These are phyloP conservation scores for Russula foetens DNA, from an alignment of 768 basidiomycete species.

Conservation along the genomic window DNA sequence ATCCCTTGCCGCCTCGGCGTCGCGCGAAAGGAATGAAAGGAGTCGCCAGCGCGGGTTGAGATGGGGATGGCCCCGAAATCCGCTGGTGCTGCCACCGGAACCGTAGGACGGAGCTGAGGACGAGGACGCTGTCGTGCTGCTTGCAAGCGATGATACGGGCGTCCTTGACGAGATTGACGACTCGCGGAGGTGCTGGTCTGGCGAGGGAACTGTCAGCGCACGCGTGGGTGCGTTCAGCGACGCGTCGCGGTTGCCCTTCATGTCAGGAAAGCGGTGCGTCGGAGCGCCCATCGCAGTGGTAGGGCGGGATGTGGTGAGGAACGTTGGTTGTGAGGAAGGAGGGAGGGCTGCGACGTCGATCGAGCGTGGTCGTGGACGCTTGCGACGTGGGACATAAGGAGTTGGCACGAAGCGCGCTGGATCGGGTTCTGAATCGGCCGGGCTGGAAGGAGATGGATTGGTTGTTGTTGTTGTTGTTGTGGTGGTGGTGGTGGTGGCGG, in stretches of 20 bases:
- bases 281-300: not conserved
- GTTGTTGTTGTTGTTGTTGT: not conserved
- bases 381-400: conserved; percentile 10
- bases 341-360: not conserved
- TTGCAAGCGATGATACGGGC: not conserved
- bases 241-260: not conserved
- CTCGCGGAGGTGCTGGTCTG: not conserved
- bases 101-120: not conserved
- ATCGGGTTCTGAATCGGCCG: not conserved
- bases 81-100: not conserved
- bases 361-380: conserved; percentile 13
- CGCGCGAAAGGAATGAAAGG: conserved; percentile 16
- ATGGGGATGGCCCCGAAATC: not conserved
- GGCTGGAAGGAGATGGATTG: not conserved
- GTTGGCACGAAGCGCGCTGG: not conserved
- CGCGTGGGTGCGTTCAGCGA: not conserved
- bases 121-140: not conserved
- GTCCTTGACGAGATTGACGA: not conserved
- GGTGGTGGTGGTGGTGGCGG: not conserved
- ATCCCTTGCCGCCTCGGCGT: conserved; percentile 1
- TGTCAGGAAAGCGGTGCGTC: not conserved
- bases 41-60: conserved; percentile 16
- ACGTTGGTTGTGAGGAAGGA: not conserved
- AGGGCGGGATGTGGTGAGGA: not conserved
- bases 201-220: not conserved